phyloP scores from a whole-genome alignment of 805 yeast species.

The Candida lessepsii region DNA sequence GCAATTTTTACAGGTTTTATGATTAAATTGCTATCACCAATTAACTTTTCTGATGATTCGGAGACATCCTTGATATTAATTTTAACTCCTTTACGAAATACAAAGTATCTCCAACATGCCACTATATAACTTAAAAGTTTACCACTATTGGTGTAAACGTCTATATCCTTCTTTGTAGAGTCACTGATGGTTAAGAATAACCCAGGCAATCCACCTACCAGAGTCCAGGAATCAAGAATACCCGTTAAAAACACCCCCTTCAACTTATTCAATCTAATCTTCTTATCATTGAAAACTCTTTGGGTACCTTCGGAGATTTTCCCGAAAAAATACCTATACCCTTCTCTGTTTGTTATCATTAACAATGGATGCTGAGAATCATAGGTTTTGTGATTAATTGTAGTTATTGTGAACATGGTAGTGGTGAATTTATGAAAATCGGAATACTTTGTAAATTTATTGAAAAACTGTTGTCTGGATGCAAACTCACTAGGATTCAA shows the following conservation, averaged over 20 bases:
- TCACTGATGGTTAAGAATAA: slow-evolving; percentile 78
- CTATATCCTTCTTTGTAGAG: slow-evolving; percentile 60
- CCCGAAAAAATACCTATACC: slow-evolving; percentile 68
- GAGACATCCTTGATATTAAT: slow-evolving; percentile 35
- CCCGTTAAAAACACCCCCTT: slow-evolving; percentile 78
- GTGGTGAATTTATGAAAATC: slow-evolving; percentile 18
- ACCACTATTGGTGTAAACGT: slow-evolving; percentile 47
- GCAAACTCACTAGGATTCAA: neutral
- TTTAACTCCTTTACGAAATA: slow-evolving; percentile 71
- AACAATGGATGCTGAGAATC: slow-evolving; percentile 60
- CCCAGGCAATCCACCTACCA: slow-evolving; percentile 94
- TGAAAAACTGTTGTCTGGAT: slow-evolving; percentile 3
- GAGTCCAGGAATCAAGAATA: slow-evolving; percentile 59
- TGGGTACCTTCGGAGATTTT: slow-evolving; percentile 85
- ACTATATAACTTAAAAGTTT: slow-evolving; percentile 48
- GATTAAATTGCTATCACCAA: slow-evolving; percentile 36
- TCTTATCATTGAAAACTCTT: slow-evolving; percentile 62
- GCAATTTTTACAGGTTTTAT: slow-evolving; percentile 38
- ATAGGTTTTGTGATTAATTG: slow-evolving; percentile 51
- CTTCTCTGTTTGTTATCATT: slow-evolving; percentile 48
- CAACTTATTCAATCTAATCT: slow-evolving; percentile 55
- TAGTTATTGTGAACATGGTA: slow-evolving; percentile 49
- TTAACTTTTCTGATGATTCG: slow-evolving; percentile 22
- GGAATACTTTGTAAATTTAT: slow-evolving; percentile 12
- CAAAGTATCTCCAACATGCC: slow-evolving; percentile 83